phyloP scores from a whole-genome alignment of 2,329 filamentous ascomycete species.

The Macroventuria anomochaeta region DNA sequence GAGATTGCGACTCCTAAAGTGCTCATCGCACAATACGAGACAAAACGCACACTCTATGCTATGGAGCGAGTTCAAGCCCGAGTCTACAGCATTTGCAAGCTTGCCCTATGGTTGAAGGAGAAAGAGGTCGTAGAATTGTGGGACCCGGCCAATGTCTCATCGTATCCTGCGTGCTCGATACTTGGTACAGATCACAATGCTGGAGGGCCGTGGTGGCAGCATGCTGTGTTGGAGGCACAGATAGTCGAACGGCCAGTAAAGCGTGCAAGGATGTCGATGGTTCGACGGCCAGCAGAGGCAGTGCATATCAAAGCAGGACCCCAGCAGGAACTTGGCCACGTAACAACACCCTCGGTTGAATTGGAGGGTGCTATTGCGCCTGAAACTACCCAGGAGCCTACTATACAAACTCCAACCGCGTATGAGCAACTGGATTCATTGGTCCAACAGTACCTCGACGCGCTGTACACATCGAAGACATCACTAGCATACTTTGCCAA shows the following conservation, averaged over 20 bases:
- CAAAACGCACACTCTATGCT: constrained; percentile 77
- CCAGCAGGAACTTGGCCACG: not conserved
- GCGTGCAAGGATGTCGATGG: constrained; percentile 41
- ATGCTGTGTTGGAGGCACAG: constrained; percentile 32
- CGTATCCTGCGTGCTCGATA: constrained; percentile 65
- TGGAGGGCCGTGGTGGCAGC: constrained; percentile 41
- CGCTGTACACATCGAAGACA: constrained; percentile 63
- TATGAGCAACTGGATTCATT: constrained; percentile 60
- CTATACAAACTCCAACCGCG: constrained; percentile 23
- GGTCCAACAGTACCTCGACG: constrained; percentile 51
- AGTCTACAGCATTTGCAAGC: constrained; percentile 71
- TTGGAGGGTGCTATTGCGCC: not conserved
- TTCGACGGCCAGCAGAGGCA: constrained; percentile 26
- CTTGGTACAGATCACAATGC: not conserved
- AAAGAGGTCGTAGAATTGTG: constrained; percentile 55
- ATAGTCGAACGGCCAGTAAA: constrained; percentile 26
- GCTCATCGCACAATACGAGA: constrained; percentile 44
- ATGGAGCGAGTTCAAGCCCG: constrained; percentile 70
- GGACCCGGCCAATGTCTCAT: constrained; percentile 46
- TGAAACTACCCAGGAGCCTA: constrained; percentile 8
- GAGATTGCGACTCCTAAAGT: constrained; percentile 26
- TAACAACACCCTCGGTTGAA: not conserved
- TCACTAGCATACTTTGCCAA: constrained; percentile 85
- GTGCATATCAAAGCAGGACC: constrained; percentile 13
- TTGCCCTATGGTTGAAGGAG: constrained; percentile 71